These are phyloP conservation scores for Conringia planisiliqua DNA, from an alignment of 345 rosid genomes.

Conservation along the genomic window DNA sequence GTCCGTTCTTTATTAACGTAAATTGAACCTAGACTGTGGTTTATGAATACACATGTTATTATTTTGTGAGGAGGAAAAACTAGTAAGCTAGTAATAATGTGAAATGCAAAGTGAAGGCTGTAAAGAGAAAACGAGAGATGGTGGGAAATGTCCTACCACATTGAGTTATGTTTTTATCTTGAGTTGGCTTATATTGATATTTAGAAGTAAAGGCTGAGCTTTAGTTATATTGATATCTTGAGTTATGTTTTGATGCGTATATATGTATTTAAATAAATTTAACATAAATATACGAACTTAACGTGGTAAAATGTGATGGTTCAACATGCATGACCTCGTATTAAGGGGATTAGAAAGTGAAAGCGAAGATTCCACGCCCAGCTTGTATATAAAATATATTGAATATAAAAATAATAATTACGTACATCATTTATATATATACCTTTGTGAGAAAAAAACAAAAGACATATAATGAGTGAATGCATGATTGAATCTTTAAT, in stretches of 20 bases:
- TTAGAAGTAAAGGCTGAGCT: not conserved
- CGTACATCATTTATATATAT: not conserved
- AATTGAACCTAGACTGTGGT: not conserved
- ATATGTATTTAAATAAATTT: too few relatives aligned
- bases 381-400: not conserved
- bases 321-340: not conserved
- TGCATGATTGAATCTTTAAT: constrained; percentile 32
- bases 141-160: not conserved
- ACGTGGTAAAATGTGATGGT: not conserved
- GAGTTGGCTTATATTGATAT: not conserved
- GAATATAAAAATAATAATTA: not conserved
- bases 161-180: not conserved
- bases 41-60: not conserved
- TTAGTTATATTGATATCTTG: too few relatives aligned
- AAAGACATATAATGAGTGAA: constrained; percentile 27
- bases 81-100: not conserved
- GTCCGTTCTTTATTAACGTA: not conserved
- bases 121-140: constrained; percentile 3
- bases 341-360: not conserved
- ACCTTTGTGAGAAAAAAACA: not conserved
- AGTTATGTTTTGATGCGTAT: too few relatives aligned
- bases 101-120: not conserved
- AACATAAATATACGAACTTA: not conserved
- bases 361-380: not conserved
- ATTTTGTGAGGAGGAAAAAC: not conserved